phyloP scores from a whole-genome alignment of 176 grass and related monocot species.

The Puccinellia tenuiflora region DNA sequence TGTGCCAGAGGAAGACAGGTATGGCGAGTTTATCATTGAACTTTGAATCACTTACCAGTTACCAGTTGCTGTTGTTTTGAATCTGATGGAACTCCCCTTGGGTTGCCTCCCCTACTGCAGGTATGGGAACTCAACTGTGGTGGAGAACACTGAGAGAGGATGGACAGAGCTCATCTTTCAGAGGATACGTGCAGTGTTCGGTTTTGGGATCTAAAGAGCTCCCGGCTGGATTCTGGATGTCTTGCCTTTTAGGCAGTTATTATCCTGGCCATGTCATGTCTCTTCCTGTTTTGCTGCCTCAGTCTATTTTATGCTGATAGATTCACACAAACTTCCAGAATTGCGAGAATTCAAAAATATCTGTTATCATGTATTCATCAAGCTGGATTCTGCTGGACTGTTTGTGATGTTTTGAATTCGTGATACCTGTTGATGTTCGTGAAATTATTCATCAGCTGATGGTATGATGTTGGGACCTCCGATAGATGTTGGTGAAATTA shows the following conservation, averaged over 20 bases:
- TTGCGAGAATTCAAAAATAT: conserved; percentile 3
- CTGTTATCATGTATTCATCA: background rate
- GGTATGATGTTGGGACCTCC: background rate
- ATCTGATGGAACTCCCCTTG: background rate
- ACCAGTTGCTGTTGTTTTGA: background rate
- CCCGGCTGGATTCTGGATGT: conserved; percentile 27
- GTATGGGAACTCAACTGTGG: conserved; percentile 91
- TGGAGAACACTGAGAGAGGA: conserved; percentile 90
- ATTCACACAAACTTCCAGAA: conserved; percentile 5
- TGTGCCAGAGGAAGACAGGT: conserved; percentile 96
- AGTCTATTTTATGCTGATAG: background rate
- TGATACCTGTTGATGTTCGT: background rate
- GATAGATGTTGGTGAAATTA: background rate
- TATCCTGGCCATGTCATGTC: background rate
- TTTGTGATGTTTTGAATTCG: background rate
- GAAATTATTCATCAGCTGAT: background rate
- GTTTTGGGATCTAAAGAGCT: conserved; percentile 70
- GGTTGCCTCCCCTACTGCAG: conserved; percentile 13
- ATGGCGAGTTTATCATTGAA: background rate
- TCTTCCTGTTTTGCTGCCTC: conserved; percentile 7
- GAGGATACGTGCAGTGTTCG: conserved; percentile 88
- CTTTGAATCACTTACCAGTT: background rate
- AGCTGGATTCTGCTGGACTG: background rate
- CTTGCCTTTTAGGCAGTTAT: conserved; percentile 19
- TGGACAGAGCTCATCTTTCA: conserved; percentile 97